Evolutionary conservation across 2,329 filamentous ascomycete species (phyloP).

Genomic region (Achaetomium macrosporum): DNA sequence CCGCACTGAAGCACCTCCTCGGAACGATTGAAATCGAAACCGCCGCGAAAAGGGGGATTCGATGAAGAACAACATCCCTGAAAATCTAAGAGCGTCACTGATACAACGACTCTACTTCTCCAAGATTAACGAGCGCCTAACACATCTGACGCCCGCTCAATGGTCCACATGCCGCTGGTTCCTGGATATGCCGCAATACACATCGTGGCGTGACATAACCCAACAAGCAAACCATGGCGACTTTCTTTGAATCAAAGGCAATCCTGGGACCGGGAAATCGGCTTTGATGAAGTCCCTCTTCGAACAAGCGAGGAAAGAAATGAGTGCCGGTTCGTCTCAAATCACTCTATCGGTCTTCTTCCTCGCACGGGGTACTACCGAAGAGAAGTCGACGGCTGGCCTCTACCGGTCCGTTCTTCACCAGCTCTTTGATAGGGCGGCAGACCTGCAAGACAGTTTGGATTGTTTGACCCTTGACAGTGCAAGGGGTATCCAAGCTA

Average conservation of each 20-base stretch:
- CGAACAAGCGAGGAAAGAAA: background rate
- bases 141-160: background rate
- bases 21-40: background rate
- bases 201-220: background rate
- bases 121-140: background rate
- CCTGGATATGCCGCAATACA: background rate
- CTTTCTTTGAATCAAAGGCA: background rate
- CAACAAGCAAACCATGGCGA: background rate
- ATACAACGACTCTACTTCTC: background rate
- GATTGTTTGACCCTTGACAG: slow-evolving; percentile 15
- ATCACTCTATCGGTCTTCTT: slow-evolving; percentile 39
- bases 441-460: slow-evolving; percentile 30
- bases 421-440: slow-evolving; percentile 36
- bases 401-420: slow-evolving; percentile 44
- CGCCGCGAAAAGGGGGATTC: no score
- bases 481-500: background rate
- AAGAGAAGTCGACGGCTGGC: slow-evolving; percentile 40
- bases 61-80: no score
- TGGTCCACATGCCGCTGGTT: background rate
- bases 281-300: background rate
- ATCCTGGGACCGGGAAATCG: background rate
- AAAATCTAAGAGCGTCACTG: background rate
- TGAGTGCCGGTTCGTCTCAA: background rate
- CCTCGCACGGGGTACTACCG: slow-evolving; percentile 37
- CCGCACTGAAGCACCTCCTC: slow-evolving; percentile 23